Evolutionary conservation across 768 basidiomycete species (phyloP).

Genomic region (Lentinula boryana): DNA sequence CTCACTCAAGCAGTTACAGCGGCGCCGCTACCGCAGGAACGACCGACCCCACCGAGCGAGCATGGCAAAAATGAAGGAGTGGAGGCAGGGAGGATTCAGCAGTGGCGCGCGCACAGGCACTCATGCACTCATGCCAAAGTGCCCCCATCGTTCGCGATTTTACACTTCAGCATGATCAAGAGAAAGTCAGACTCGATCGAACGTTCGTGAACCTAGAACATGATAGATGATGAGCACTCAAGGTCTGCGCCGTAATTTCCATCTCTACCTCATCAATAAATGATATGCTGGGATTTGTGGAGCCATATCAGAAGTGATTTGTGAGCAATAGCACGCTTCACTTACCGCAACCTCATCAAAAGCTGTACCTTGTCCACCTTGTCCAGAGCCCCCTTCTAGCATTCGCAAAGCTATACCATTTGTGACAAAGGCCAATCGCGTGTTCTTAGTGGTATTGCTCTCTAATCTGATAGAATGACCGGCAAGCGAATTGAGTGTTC

Average conservation of each 20-base stretch:
- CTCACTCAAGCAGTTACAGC: too few species aligned
- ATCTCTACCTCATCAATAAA: conserved; percentile 82
- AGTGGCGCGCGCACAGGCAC: too few species aligned
- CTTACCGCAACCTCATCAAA: conserved; percentile 94
- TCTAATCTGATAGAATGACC: conserved; percentile 95
- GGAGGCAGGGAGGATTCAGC: too few species aligned
- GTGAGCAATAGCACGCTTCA: not conserved
- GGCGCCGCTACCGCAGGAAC: too few species aligned
- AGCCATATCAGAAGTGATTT: not conserved
- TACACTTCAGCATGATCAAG: conserved; percentile 87
- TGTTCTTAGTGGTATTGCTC: conserved; percentile 75
- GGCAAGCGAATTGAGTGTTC: conserved; percentile 72
- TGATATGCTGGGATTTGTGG: conserved; percentile 62
- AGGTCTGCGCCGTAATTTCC: not conserved
- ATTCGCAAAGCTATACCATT: conserved; percentile 95
- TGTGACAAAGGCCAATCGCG: conserved; percentile 79
- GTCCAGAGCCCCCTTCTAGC: conserved; percentile 82
- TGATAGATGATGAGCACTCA: not conserved
- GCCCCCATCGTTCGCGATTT: too few species aligned
- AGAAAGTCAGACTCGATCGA: conserved; percentile 98
- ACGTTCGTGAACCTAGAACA: conserved; percentile 82
- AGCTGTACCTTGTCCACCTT: conserved; percentile 65
- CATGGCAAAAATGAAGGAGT: too few species aligned
- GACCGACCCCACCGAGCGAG: too few species aligned
- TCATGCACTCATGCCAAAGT: too few species aligned